Percentiles rank a stretch among this genome's conserved stretches.
phyloP scores from a whole-genome alignment of 2,329 filamentous ascomycete species.

The Scortechinia acanthostroma region DNA sequence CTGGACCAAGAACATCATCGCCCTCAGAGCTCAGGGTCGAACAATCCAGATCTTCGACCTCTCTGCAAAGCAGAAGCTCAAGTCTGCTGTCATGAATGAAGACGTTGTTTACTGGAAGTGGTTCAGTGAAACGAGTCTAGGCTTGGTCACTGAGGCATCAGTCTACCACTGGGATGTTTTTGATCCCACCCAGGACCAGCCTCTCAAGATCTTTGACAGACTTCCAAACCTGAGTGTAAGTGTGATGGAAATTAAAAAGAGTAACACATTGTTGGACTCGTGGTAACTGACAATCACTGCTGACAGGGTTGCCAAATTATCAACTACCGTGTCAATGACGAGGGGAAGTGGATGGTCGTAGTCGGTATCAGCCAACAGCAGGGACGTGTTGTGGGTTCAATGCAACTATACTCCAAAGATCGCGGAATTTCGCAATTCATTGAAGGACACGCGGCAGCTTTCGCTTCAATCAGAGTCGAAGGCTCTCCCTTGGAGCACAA shows the following conservation, averaged over 20 bases:
- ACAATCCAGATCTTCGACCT: constrained; percentile 98
- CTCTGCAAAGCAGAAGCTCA: constrained; percentile 85
- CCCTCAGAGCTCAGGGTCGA: constrained; percentile 85
- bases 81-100: constrained; percentile 92
- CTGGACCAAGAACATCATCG: constrained; percentile 92
- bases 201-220: constrained; percentile 88
- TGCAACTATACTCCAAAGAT: constrained; percentile 95
- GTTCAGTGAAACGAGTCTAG: constrained; percentile 83
- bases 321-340: constrained; percentile 93
- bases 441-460: constrained; percentile 91
- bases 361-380: constrained; percentile 92
- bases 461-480: constrained; percentile 82
- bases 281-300: constrained; percentile 11
- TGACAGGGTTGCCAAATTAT: constrained; percentile 90
- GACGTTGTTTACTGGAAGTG: constrained; percentile 99
- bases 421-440: constrained; percentile 96
- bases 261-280: not conserved
- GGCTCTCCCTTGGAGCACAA: constrained; percentile 86
- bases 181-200: constrained; percentile 70
- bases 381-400: constrained; percentile 86
- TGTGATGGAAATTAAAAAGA: too few species aligned
- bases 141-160: constrained; percentile 80
- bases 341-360: constrained; percentile 97
- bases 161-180: constrained; percentile 99
- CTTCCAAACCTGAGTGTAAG: constrained; percentile 80